A percentile compares a stretch with the other conserved stretches of the same genome.
These are phyloP conservation scores for Lasiodiplodia sp. DNA, from an alignment of 2,329 filamentous ascomycete species.

Conservation along the genomic window DNA sequence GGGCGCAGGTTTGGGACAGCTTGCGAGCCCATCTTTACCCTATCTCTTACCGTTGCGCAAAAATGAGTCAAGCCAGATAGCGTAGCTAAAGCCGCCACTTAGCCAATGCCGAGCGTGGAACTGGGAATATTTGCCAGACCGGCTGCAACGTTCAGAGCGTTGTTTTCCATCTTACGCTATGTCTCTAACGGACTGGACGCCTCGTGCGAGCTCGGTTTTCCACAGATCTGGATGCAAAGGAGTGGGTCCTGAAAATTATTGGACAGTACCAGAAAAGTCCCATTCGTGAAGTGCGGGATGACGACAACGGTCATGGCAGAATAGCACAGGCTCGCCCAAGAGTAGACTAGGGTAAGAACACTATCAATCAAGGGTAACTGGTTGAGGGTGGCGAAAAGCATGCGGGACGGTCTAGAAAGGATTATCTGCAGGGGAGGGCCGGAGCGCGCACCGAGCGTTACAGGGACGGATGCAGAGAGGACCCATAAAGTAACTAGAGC, in stretches of 20 bases:
- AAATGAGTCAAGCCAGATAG: not conserved
- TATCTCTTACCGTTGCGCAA: too few species aligned
- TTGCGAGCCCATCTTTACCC: too few species aligned
- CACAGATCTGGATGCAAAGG: not conserved
- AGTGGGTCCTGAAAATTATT: not conserved
- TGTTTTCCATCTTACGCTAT: constrained; percentile 1
- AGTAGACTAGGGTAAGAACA: constrained; percentile 9
- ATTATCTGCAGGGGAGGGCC: not conserved
- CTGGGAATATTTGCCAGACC: constrained; percentile 2
- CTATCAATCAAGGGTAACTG: constrained; percentile 12
- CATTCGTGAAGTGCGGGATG: not conserved
- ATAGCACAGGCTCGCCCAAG: not conserved
- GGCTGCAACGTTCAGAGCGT: not conserved
- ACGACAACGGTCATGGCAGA: constrained; percentile 1
- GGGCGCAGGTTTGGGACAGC: too few species aligned
- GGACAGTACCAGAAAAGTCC: not conserved
- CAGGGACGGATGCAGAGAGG: not conserved
- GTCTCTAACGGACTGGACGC: not conserved
- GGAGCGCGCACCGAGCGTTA: not conserved
- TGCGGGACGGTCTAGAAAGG: not conserved
- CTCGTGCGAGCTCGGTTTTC: not conserved
- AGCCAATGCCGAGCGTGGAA: not conserved
- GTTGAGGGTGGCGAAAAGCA: not conserved
- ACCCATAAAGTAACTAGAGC: not conserved
- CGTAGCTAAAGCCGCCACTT: not conserved